These are phyloP conservation scores for Ustilago trichophora DNA, from an alignment of 1,284 basidiomycete genomes.

Conservation along the genomic window DNA sequence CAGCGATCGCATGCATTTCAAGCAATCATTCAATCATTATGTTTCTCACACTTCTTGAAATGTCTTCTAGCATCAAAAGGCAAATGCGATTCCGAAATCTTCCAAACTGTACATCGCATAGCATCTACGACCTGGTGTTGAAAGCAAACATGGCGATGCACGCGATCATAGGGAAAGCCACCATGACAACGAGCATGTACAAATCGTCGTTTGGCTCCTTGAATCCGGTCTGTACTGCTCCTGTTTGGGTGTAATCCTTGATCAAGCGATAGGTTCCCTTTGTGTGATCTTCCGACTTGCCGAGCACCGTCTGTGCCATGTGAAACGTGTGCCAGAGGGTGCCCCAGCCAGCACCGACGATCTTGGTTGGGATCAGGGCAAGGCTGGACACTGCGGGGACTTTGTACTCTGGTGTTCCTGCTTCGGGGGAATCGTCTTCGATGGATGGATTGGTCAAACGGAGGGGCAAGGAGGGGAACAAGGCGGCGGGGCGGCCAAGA, in stretches of 20 bases:
- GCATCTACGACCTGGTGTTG: too few relatives aligned
- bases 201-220: conserved; percentile 35
- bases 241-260: conserved; percentile 25
- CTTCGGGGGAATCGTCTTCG: conserved; percentile 23
- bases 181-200: conserved; percentile 29
- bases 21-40: too few relatives aligned
- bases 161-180: conserved; percentile 13
- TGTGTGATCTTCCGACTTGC: conserved; percentile 5
- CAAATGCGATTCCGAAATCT: too few relatives aligned
- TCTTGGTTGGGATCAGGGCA: conserved; percentile 55
- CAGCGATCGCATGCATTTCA: too few relatives aligned
- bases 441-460: conserved; percentile 50
- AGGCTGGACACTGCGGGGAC: conserved; percentile 50
- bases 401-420: conserved; percentile 53
- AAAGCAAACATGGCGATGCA: conserved; percentile 20
- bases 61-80: too few relatives aligned
- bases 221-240: conserved; percentile 30
- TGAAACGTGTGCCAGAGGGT: conserved; percentile 49
- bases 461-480: conserved; percentile 74
- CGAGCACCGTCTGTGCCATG: conserved; percentile 36
- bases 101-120: too few relatives aligned
- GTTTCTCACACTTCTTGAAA: too few relatives aligned
- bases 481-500: conserved; percentile 76
- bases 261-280: conserved; percentile 18
- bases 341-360: conserved; percentile 63